These are phyloP conservation scores for Botryococcus braunii DNA, from an alignment of 163 green algal genomes.

Conservation along the genomic window DNA sequence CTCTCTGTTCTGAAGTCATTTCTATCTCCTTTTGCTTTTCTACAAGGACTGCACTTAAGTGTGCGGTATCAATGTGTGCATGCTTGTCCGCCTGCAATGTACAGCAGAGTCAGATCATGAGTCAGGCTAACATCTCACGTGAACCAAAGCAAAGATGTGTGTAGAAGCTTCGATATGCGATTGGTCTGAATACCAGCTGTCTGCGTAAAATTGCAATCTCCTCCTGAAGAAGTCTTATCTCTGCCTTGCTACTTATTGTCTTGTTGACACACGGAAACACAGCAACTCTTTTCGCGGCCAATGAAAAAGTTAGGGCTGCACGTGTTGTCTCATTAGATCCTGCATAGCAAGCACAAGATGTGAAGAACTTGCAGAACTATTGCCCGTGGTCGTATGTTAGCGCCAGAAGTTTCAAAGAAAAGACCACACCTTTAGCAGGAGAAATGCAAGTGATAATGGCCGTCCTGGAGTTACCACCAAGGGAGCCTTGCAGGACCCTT, in stretches of 20 bases:
- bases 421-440: slow-evolving; percentile 36
- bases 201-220: slow-evolving; percentile 44
- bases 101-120: no score
- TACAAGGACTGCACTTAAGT: no score
- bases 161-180: no score
- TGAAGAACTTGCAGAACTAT: background rate
- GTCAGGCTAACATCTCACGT: no score
- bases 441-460: slow-evolving; percentile 85
- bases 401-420: no score
- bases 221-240: slow-evolving; percentile 41
- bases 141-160: no score
- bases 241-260: slow-evolving; percentile 37
- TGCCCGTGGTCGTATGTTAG: no score
- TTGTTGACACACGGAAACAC: slow-evolving; percentile 54
- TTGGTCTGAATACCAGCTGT: slow-evolving; percentile 27
- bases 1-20: slow-evolving; percentile 11
- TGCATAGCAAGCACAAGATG: slow-evolving; percentile 10
- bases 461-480: slow-evolving; percentile 91
- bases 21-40: no score
- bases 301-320: slow-evolving; percentile 57
- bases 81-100: no score
- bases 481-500: slow-evolving; percentile 80
- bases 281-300: slow-evolving; percentile 44
- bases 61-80: no score
- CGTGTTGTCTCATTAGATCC: slow-evolving; percentile 49